These are phyloP conservation scores for Zoysia pacifica DNA, from an alignment of 176 grass and related monocot species.

Conservation along the genomic window DNA sequence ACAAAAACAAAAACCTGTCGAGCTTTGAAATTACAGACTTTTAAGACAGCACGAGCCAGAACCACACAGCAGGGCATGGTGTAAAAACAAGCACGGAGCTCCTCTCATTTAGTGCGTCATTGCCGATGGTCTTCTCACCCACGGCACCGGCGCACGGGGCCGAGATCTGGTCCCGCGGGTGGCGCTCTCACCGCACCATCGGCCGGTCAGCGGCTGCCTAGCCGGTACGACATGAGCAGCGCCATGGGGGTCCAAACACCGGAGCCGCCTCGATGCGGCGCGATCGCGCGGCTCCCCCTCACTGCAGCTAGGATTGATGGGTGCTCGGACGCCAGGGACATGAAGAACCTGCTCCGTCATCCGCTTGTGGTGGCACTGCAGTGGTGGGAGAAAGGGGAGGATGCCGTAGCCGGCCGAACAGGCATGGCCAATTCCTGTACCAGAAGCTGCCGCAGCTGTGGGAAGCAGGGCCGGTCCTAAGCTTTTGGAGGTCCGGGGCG, in stretches of 20 bases:
- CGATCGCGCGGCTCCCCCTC: conserved; percentile 37
- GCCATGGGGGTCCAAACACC: conserved; percentile 90
- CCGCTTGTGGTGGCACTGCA: neutral
- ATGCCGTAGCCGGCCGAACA: conserved; percentile 55
- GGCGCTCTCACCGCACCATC: too few relatives aligned
- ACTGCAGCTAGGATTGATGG: conserved; percentile 42
- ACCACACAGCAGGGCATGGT: too few relatives aligned
- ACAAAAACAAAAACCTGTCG: too few relatives aligned
- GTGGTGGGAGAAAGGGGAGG: conserved; percentile 66
- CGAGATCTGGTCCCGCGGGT: neutral
- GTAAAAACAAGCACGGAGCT: too few relatives aligned
- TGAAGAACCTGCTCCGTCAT: conserved; percentile 50
- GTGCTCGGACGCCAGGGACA: conserved; percentile 48
- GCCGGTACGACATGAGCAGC: conserved; percentile 82
- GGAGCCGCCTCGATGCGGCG: conserved; percentile 59
- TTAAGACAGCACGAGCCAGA: too few relatives aligned
- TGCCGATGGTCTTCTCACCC: conserved; percentile 38
- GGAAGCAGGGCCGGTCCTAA: neutral
- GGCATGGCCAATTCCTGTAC: conserved; percentile 92
- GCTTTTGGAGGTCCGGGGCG: too few relatives aligned
- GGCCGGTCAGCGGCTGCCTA: conserved; percentile 30
- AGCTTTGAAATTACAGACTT: too few relatives aligned
- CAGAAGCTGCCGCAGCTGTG: conserved; percentile 58
- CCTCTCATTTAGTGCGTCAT: conserved; percentile 56
- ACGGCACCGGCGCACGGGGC: conserved; percentile 25